Conservation (phyloP, 495 filamentous ascomycete species). For the Xylaria venustula region DNA sequence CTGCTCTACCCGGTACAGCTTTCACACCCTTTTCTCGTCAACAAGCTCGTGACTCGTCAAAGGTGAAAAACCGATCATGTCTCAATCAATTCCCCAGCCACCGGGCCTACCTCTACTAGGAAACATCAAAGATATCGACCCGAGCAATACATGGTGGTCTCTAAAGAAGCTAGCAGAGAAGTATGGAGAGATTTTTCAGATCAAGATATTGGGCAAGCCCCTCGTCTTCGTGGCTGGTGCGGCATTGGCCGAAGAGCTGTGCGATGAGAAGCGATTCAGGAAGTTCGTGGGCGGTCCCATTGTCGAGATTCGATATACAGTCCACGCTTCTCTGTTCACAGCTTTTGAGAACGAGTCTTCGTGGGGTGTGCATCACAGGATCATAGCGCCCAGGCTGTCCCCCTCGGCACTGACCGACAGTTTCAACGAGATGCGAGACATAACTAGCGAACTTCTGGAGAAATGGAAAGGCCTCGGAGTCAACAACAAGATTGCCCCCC, state of each 20-base stretch:
- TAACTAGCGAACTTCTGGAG: slow-evolving; percentile 61
- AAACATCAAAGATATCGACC: slow-evolving; percentile 64
- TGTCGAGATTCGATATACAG: slow-evolving; percentile 56
- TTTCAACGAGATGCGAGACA: slow-evolving; percentile 67
- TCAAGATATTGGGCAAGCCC: slow-evolving; percentile 48
- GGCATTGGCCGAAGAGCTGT: slow-evolving; percentile 63
- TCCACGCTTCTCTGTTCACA: slow-evolving; percentile 68
- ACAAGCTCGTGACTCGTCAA: not conserved
- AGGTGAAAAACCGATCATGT: slow-evolving; percentile 24
- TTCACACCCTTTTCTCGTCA: not conserved
- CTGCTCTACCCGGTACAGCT: not conserved
- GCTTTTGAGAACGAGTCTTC: slow-evolving; percentile 61
- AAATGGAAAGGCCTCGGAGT: slow-evolving; percentile 65
- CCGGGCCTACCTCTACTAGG: slow-evolving; percentile 66
- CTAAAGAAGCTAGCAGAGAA: slow-evolving; percentile 62
- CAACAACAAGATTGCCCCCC: slow-evolving; percentile 49
- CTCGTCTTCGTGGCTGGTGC: slow-evolving; percentile 49
- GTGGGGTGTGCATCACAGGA: slow-evolving; percentile 72
- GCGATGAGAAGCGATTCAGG: slow-evolving; percentile 65
- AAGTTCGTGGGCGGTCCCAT: slow-evolving; percentile 59
- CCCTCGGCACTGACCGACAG: slow-evolving; percentile 57
- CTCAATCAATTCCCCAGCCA: slow-evolving; percentile 60
- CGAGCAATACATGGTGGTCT: slow-evolving; percentile 60
- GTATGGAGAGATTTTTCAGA: slow-evolving; percentile 72
- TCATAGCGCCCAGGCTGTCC: slow-evolving; percentile 65